Evolutionary conservation across 176 grass and related monocot species (phyloP), one percentile per base, ranked within the genome.

Genomic region (Hordeum marinum): DNA sequence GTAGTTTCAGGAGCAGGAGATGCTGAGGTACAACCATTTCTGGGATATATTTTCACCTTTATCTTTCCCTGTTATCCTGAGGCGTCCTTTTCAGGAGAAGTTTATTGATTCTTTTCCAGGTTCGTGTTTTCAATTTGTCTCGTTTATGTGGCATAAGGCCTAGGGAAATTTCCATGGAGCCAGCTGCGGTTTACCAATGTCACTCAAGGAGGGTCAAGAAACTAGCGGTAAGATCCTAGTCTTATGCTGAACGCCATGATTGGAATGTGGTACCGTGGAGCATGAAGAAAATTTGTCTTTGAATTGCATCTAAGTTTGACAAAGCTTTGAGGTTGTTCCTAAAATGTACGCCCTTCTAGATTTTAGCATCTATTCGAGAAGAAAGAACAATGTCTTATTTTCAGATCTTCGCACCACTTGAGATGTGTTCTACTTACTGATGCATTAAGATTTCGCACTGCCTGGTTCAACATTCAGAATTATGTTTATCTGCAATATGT

Each of bases 141-240:
- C 90, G 58, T 81, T 82, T 90, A 88, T 89, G 85, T 75, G 71
- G 84, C 46, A 90, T 71, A 68, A 91, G 81, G 32, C 88, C 89
- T 78, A 84, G 84, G 86, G 93, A 98, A 85, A 76, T 93, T 85
- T 80, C 91, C 68, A 78, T 86, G 80, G 93, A 89, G 73, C 91
- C 93, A 75, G 34, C 86, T 34, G 93, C 96, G 63, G n/a, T 90
- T 78, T 98, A 94, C 79, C 88, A 88, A 82, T 98, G 96, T 79
- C 96, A 98, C 86, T 87, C 93, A 39, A 95, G 86, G 66, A 95
- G 96, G 88, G 88, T 98, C 50, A 98, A 98, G 75, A 98, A 98
- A 82, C 84, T 98, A 87, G 96, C 91, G 76, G 96, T 98, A 94
- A 94, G 95, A 86, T 72, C 62, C 41, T 42, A 40, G 82, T 60